Evolutionary conservation across 768 basidiomycete genomes (phyloP), one percentile per base, ranked within the genome.

Genomic region (Pisolithus microcarpus): DNA sequence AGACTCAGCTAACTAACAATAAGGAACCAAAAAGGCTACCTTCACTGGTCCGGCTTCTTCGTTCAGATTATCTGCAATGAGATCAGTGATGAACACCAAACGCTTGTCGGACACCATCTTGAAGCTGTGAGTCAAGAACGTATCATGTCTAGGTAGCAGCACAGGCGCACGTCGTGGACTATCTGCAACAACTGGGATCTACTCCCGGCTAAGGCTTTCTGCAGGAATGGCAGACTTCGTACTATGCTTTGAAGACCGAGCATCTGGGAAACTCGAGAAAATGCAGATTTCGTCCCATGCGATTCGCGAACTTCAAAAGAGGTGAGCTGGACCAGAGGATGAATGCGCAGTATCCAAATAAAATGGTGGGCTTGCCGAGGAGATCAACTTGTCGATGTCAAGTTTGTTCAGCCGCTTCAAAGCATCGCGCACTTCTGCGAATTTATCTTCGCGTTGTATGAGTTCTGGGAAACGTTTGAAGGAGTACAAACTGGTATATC

Each of bases 301-400:
- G 70, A 75, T 7, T 72, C 69, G 19, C 75, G 75, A 3, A 77
- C 75, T 67, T 89, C 85, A 13, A 77, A 79, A 1, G 81, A 74
- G 2, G 78, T 81, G 30, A 91, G 77, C 87, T 91, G 48, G n/a
- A 39, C 30, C 10, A 46, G 16, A 23, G n/a, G 3, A 18, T 15
- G 24, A 5, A 18, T 40, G 15, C 19, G 8, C 15, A 16, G 10
- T 23, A 48, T n/a, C 21, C 19, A 23, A 28, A 28, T 3, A 46
- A 6, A 38, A 4, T 3, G 39, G 10, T 7, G 30, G 5, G 56
- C 73, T 52, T 59, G 85, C 87, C 24, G 79, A 79, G 43, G 77
- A 81, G 34, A 91, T 85, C 7, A 96, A 70, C 61, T 87, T 93
- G 66, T 97, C 94, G 24, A 95, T 78, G 59, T 98, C 95, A 64